Evolutionary conservation across 2,329 filamentous ascomycete species (phyloP), one percentile per base, ranked within the genome.

Genomic region (Grosmannia penicillata): DNA sequence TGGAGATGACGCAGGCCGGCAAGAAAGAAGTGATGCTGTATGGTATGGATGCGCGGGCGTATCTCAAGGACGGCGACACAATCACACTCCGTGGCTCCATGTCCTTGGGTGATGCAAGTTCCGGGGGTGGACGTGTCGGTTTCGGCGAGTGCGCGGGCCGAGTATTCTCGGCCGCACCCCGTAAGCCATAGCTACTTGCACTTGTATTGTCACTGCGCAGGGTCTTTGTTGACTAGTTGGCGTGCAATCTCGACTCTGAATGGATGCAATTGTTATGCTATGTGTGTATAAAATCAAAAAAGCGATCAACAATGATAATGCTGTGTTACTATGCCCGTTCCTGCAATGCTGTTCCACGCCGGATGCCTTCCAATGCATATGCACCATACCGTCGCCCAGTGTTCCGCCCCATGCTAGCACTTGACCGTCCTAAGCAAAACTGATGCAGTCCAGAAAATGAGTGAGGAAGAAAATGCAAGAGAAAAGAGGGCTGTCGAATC

Each of bases 1-100:
- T 67, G 15, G 65, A 68, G 53, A 52, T 65, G 51, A 64, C 53
- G 18, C 55, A 60, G 36, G 57, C 56, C n/a, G 65, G 65, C 8
- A 63, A 61, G 52, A 57, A 57, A 43, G 56, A 61, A 11, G 47
- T 66, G 17, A 48, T 58, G 44, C 52, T 66, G 19, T 48, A 49
- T 18, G 57, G 57, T 8, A 60, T 59, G 53, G 56, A 60, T 27
- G 50, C 53, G 7, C 56, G 63, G 11, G 57, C 51, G 23, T 67
- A 65, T 47, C 47, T 67, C 37, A 58, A 63, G 43, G 63, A 66
- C 36, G 65, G 64, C 15, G 65, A 68, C 43, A 56, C 51, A 2
- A 47, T 68, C 15, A 59, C 54, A 2, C 46, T 67, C 15, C 52
- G 58, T 17, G 64, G 63, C 0, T 52, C 17, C 3, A 33, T 28